A percentile compares a stretch with the other conserved stretches of the same genome.
These are phyloP conservation scores for Ascosphaera apis DNA, from an alignment of 2,329 filamentous ascomycete genomes.

Conservation along the genomic window DNA sequence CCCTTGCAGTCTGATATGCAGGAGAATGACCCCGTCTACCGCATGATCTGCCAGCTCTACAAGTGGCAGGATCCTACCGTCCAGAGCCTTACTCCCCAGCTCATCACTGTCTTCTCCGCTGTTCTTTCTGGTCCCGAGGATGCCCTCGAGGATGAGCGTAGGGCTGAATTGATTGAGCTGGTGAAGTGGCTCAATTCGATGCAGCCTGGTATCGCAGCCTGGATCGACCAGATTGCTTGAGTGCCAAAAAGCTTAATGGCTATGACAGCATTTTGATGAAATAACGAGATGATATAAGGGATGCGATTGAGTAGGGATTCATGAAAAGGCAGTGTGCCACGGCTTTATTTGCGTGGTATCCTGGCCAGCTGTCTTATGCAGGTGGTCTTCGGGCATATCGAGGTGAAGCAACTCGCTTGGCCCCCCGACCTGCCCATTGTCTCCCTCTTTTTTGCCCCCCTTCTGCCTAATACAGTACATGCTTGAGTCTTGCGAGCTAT, in stretches of 20 bases:
- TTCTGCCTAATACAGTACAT: no score
- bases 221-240: constrained; percentile 11
- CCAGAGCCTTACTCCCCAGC: constrained; percentile 21
- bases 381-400: no score
- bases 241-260: neutral
- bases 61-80: constrained; percentile 24
- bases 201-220: constrained; percentile 18
- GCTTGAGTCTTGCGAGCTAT: neutral
- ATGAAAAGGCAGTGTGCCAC: no score
- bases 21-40: constrained; percentile 85
- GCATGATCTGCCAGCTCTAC: constrained; percentile 69
- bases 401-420: no score
- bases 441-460: no score
- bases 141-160: constrained; percentile 25
- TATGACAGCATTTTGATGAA: neutral
- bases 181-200: constrained; percentile 26
- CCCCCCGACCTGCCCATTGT: no score
- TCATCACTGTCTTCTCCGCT: constrained; percentile 24
- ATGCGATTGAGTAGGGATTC: no score
- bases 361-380: no score
- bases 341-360: no score
- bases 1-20: constrained; percentile 86
- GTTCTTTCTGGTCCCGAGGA: constrained; percentile 22
- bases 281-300: neutral
- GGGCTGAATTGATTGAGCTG: constrained; percentile 23